Conservation (phyloP, 805 yeast species). For the Pichia kluyveri region DNA sequence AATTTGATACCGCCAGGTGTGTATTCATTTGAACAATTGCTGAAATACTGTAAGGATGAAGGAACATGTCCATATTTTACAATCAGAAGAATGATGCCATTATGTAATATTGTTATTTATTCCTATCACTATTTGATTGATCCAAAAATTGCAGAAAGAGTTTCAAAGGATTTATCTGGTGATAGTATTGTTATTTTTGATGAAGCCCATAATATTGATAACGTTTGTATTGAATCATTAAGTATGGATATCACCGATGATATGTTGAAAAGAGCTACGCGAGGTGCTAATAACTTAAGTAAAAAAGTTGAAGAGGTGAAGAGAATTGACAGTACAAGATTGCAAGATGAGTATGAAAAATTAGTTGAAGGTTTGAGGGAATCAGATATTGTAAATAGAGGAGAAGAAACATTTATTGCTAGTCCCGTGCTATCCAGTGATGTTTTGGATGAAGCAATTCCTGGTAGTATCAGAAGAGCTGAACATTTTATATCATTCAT, state of each 20-base stretch:
- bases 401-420: conserved; percentile 65
- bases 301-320: conserved; percentile 80
- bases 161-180: conserved; percentile 81
- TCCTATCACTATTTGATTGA: conserved; percentile 94
- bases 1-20: conserved; percentile 89
- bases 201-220: conserved; percentile 98
- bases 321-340: conserved; percentile 67
- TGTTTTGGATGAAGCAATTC: conserved; percentile 83
- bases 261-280: conserved; percentile 72
- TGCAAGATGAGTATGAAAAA: conserved; percentile 86
- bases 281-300: conserved; percentile 76
- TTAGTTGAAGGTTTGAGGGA: conserved; percentile 84
- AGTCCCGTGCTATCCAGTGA: conserved; percentile 85
- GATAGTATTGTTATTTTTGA: conserved; percentile 93
- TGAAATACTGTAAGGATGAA: conserved; percentile 65
- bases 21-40: conserved; percentile 80
- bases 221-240: conserved; percentile 93
- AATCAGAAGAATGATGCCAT: conserved; percentile 93
- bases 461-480: conserved; percentile 95
- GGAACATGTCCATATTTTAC: conserved; percentile 95
- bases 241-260: conserved; percentile 91
- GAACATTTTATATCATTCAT: conserved; percentile 93
- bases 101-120: conserved; percentile 89
- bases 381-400: conserved; percentile 53
- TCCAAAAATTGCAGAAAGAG: conserved; percentile 95